phyloP scores from a whole-genome alignment of 257 asterid species.

The Nicotiana obtusifolia region DNA sequence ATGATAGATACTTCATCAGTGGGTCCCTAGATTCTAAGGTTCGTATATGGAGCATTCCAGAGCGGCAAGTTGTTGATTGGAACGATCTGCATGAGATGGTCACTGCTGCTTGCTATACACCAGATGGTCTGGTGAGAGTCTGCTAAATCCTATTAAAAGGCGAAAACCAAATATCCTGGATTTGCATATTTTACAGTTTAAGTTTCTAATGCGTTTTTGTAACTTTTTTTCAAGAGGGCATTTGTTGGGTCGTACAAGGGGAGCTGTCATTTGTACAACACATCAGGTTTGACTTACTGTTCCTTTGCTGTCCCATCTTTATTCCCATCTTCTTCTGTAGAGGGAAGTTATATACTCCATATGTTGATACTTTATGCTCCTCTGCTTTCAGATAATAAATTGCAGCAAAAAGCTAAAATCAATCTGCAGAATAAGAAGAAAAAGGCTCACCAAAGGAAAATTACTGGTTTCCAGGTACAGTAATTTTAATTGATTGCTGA shows the following conservation, averaged over 20 bases:
- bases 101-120: conserved; percentile 98
- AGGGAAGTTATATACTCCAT: conserved; percentile 8
- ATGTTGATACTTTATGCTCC: conserved; percentile 1
- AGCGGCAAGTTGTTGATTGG: conserved; percentile 94
- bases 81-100: conserved; percentile 98
- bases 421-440: conserved; percentile 86
- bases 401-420: conserved; percentile 71
- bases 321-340: conserved; percentile 2
- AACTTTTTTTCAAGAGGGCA: conserved; percentile 60
- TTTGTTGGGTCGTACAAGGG: conserved; percentile 98
- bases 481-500: background rate
- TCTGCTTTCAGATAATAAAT: conserved; percentile 57
- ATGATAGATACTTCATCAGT: conserved; percentile 94
- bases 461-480: conserved; percentile 94
- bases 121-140: conserved; percentile 91
- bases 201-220: background rate
- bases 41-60: conserved; percentile 97
- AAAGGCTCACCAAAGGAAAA: conserved; percentile 87
- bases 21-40: conserved; percentile 98
- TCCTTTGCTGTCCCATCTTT: background rate
- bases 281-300: conserved; percentile 49
- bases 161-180: background rate
- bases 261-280: conserved; percentile 75
- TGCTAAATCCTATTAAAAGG: background rate
- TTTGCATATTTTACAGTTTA: background rate